Evolutionary conservation across 495 filamentous ascomycete genomes (phyloP), one percentile per base, ranked within the genome.

Genomic region (Neurospora hispaniola): DNA sequence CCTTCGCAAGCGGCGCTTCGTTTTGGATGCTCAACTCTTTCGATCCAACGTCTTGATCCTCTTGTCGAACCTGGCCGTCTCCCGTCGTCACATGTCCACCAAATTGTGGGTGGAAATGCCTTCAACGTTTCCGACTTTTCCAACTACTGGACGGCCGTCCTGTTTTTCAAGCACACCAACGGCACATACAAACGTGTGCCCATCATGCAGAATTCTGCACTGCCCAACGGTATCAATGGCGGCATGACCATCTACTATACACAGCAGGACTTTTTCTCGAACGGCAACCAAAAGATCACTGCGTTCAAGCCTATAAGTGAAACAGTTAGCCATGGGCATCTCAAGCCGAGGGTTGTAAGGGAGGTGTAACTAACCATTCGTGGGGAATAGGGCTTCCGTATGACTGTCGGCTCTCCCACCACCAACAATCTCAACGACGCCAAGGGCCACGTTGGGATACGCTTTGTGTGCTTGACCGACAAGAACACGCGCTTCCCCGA

Each of bases 101-200:
- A 85, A 70, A 83, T 86, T 20, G 83, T 85, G 1, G 84, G 84
- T 40, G 84, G 84, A 39, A 84, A 86, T 79, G 76, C n/a, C n/a
- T n/a, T n/a, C n/a, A n/a, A n/a, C n/a, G n/a, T n/a, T n/a, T n/a
- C n/a, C n/a, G n/a, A n/a, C n/a, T n/a, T n/a, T n/a, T n/a, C 73
- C 76, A 78, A 78, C 76, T 78, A 84, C 76, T 84, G 82, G 82
- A 86, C 85, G 0, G 85, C 85, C 70, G 81, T 81, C 14, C 80
- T 87, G 80, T 88, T 84, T 79, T 86, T 87, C 77, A 81, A 80
- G 77, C 80, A 85, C 73, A 75, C 81, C 74, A 87, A 87, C 75
- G 85, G 85, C 48, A 81, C 80, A 43, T 87, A 85, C 78, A 79
- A 83, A 76, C 79, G 79, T 23, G 82, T 86, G 6, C 81, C 82